phyloP scores from a whole-genome alignment of 306 rosid genomes.

The Medicago truncatula region DNA sequence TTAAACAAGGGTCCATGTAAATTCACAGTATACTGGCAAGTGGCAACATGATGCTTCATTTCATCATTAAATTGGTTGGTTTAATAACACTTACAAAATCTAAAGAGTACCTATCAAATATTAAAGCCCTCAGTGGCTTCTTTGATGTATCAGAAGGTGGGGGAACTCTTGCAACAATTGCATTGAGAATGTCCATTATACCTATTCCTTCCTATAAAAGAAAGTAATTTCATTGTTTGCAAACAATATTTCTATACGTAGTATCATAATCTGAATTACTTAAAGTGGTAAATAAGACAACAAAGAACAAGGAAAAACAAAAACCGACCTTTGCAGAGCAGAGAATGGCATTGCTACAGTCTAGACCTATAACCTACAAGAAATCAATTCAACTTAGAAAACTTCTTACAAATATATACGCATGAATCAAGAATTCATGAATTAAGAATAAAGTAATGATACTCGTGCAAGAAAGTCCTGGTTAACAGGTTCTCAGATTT shows the following conservation, averaged over 20 bases:
- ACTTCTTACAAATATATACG: slow-evolving; percentile 5
- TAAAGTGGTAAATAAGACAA: slow-evolving; percentile 22
- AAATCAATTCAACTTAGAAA: slow-evolving; percentile 39
- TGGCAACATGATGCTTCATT: slow-evolving; percentile 2
- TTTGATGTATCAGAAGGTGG: slow-evolving; percentile 73
- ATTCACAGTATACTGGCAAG: slow-evolving; percentile 12
- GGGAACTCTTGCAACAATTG: slow-evolving; percentile 80
- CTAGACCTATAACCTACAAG: slow-evolving; percentile 80
- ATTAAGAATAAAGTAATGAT: slow-evolving; percentile 32
- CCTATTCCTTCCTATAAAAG: slow-evolving; percentile 83
- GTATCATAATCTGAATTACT: slow-evolving; percentile 2
- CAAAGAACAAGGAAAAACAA: slow-evolving; percentile 25
- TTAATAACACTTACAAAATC: slow-evolving; percentile 22
- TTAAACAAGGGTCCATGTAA: slow-evolving; percentile 23
- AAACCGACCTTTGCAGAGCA: slow-evolving; percentile 91
- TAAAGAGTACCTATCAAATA: slow-evolving; percentile 75
- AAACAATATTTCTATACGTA: slow-evolving; percentile 4
- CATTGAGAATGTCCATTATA: slow-evolving; percentile 75
- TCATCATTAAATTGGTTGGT: slow-evolving; percentile 31
- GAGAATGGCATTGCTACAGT: slow-evolving; percentile 81
- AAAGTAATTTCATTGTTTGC: slow-evolving; percentile 35
- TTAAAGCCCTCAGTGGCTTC: slow-evolving; percentile 81
- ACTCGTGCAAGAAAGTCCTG: slow-evolving; percentile 28
- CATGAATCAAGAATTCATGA: slow-evolving; percentile 17
- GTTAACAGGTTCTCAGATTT: slow-evolving; percentile 32